Percentiles rank a stretch among this genome's conserved stretches.
phyloP scores from a whole-genome alignment of 441 rosid genomes.

The Syzygium syzygioides region DNA sequence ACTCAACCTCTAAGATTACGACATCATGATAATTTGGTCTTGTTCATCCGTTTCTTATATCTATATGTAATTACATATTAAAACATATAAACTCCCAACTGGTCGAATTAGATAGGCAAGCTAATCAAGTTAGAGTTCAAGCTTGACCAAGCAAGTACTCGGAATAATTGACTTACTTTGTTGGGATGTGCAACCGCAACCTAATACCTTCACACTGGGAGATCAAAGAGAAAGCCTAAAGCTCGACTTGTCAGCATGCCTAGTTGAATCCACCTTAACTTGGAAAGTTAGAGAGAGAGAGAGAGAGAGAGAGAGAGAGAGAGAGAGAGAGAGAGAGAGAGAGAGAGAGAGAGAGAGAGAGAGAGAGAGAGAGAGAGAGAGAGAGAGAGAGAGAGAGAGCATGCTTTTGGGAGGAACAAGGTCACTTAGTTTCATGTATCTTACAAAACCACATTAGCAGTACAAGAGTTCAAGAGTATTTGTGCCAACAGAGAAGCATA shows the following conservation, averaged over 20 bases:
- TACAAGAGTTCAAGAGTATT: constrained; percentile 18
- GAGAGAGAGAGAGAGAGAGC: background rate
- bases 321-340: too few species aligned
- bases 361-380: background rate
- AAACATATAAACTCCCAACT: background rate
- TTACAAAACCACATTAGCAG: background rate
- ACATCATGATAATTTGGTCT: background rate
- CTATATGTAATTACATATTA: background rate
- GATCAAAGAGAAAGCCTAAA: background rate
- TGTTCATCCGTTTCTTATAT: background rate
- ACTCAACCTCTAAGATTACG: background rate
- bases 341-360: background rate
- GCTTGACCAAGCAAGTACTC: background rate
- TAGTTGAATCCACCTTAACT: background rate
- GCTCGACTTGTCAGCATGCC: background rate
- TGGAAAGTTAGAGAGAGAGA: too few species aligned
- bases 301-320: too few species aligned
- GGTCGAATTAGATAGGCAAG: background rate
- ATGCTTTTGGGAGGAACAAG: background rate
- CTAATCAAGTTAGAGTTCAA: background rate
- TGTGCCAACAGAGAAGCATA: constrained; percentile 61
- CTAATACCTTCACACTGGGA: background rate
- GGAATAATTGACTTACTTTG: background rate
- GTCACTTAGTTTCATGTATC: background rate
- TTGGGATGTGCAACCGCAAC: background rate